These are phyloP conservation scores for Rhizopus sp. DNA, from an alignment of 371 early-diverging fungal species.

Conservation along the genomic window DNA sequence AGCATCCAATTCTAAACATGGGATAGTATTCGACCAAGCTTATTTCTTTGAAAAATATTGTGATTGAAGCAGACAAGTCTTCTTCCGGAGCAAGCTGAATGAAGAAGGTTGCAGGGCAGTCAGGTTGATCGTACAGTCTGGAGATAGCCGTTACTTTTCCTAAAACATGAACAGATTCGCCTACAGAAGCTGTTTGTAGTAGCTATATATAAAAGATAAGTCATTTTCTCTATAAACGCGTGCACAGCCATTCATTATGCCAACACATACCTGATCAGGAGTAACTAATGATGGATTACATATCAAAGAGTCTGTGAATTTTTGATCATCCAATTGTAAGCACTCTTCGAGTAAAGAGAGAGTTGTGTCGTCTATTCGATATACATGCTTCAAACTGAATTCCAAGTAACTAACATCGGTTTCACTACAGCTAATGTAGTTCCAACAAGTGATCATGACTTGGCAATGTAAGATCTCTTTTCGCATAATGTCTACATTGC, in stretches of 20 bases:
- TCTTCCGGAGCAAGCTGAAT: slow-evolving; percentile 8
- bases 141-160: slow-evolving; percentile 8
- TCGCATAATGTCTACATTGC: slow-evolving; percentile 14
- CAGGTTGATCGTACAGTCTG: neutral
- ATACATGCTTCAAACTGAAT: slow-evolving; percentile 11
- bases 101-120: slow-evolving; percentile 7
- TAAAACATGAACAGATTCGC: neutral
- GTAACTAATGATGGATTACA: neutral
- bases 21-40: slow-evolving; percentile 8
- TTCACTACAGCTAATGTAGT: slow-evolving; percentile 5
- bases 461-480: neutral
- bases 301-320: neutral
- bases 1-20: slow-evolving; percentile 7
- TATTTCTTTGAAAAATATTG: slow-evolving; percentile 23
- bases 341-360: slow-evolving; percentile 2
- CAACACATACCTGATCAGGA: neutral
- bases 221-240: neutral
- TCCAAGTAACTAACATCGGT: slow-evolving; percentile 10
- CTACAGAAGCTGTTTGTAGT: neutral
- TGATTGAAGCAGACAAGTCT: neutral
- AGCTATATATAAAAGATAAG: neutral
- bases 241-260: too few relatives aligned
- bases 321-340: neutral
- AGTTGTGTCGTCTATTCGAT: neutral
- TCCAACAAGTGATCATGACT: slow-evolving; percentile 19